Evolutionary conservation across 1,284 basidiomycete species (phyloP), one percentile per base, ranked within the genome.

Genomic region (Apiotrichum porosum): DNA sequence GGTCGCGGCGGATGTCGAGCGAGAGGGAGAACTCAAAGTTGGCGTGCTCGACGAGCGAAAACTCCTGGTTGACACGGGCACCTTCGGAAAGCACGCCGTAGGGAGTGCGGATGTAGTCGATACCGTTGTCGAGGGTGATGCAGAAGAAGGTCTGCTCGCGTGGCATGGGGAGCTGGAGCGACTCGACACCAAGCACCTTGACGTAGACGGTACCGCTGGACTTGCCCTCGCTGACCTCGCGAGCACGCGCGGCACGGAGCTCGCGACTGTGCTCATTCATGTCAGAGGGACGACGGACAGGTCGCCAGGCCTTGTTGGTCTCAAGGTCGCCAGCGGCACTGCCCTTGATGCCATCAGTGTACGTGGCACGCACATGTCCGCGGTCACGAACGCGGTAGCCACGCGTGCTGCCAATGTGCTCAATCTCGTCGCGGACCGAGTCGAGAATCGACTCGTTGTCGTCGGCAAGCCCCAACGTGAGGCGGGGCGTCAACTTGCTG

Each of bases 241-340:
- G 82, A 2, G 83, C 80, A 19, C 84, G 81, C 56, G 86, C 84
- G 60, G 88, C 86, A 59, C 80, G 82, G 57, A 95, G 86, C 68
- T 92, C 86, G 58, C 86, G 85, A 22, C 88, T 83, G 66, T 94
- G 91, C 71, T 95, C 88, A 70, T 95, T 92, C 85, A 97, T 92
- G 66, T 97, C 91, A 9, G 89, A 93, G 4, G 92, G 90, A 22
- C 91, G 76, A 49, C 88, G 81, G 35, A 97, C 82, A 24, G 84
- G 79, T 62, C 83, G 81, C 93, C 94, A 97, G 2, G 92, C 91
- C 63, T 82, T 85, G 8, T 87, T 86, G 31, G 76, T 74, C 61
- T 90, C 84, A 22, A 91, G 76, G 68, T 93, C 90, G 15, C 89
- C 88, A 34, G 85, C 83, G 6, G n/a, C 18, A 1, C 37, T 34